Conservation (phyloP, 768 basidiomycete genomes). For the Tylopilus sp. region DNA sequence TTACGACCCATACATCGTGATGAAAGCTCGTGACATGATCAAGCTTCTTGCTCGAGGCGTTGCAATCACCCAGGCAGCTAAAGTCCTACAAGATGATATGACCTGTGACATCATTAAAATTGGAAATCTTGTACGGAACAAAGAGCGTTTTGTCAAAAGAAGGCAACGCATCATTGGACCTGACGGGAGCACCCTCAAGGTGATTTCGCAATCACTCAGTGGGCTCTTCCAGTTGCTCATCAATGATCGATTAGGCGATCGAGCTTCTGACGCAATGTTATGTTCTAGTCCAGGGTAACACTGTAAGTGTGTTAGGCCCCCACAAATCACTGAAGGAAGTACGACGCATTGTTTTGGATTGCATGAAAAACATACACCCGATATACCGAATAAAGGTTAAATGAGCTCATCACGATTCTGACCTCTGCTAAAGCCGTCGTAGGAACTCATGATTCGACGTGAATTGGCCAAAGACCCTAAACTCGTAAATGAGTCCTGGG, state of each 20-base stretch:
- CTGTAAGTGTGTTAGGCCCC: slow-evolving; percentile 97
- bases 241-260: slow-evolving; percentile 67
- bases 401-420: background rate
- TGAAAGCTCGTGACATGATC: slow-evolving; percentile 94
- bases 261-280: slow-evolving; percentile 96
- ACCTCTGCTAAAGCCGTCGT: background rate
- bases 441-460: slow-evolving; percentile 98
- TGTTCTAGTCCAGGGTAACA: slow-evolving; percentile 96
- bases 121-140: slow-evolving; percentile 89
- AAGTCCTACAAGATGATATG: slow-evolving; percentile 83
- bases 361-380: slow-evolving; percentile 99
- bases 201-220: slow-evolving; percentile 28
- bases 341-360: slow-evolving; percentile 92
- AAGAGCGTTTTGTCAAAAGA: slow-evolving; percentile 94
- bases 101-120: slow-evolving; percentile 99
- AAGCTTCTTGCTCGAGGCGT: slow-evolving; percentile 95
- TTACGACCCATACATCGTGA: slow-evolving; percentile 91
- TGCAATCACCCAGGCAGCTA: slow-evolving; percentile 77
- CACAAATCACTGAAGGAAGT: slow-evolving; percentile 96
- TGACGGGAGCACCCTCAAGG: slow-evolving; percentile 96
- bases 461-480: slow-evolving; percentile 98
- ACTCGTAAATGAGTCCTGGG: slow-evolving; percentile 91
- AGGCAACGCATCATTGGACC: slow-evolving; percentile 96
- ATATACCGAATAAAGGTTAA: slow-evolving; percentile 96
- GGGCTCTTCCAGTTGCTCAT: background rate